A percentile compares a stretch with the other conserved stretches of the same genome.
phyloP scores from a whole-genome alignment of 2,329 filamentous ascomycete genomes.

The Xylariaceae sp. region DNA sequence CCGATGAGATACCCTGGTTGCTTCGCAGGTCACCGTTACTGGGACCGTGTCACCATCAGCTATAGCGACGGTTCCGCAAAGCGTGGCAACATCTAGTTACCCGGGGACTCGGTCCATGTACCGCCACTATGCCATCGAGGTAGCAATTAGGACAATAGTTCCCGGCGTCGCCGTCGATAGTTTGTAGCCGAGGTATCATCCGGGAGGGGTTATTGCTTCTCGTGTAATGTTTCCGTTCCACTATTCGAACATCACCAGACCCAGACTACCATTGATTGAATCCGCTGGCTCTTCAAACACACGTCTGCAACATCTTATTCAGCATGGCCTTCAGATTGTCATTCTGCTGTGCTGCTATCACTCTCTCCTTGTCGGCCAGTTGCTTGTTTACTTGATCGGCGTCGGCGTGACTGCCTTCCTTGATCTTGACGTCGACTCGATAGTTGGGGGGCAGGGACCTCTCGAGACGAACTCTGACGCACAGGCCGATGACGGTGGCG shows the following conservation, averaged over 20 bases:
- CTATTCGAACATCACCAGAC: neutral
- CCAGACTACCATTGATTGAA: neutral
- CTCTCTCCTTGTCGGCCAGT: constrained; percentile 90
- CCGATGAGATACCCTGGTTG: neutral
- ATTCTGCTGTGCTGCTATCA: constrained; percentile 92
- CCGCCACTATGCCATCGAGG: neutral
- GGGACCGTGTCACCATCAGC: no score
- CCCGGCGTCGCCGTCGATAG: neutral
- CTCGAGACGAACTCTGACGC: constrained; percentile 85
- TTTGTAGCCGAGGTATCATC: neutral
- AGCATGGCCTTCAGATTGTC: constrained; percentile 81
- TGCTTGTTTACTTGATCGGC: constrained; percentile 97
- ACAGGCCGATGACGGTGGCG: constrained; percentile 91
- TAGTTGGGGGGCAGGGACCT: constrained; percentile 87
- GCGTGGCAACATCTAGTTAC: neutral
- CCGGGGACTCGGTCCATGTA: constrained; percentile 1
- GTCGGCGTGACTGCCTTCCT: constrained; percentile 91
- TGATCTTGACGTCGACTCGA: constrained; percentile 86
- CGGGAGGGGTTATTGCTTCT: neutral
- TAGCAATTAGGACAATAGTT: neutral
- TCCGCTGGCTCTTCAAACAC: constrained; percentile 43
- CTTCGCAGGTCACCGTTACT: no score
- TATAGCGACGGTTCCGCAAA: neutral
- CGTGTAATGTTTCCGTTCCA: neutral
- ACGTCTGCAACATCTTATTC: constrained; percentile 89